phyloP scores from a whole-genome alignment of 306 rosid genomes.

The Quercus dentata region DNA sequence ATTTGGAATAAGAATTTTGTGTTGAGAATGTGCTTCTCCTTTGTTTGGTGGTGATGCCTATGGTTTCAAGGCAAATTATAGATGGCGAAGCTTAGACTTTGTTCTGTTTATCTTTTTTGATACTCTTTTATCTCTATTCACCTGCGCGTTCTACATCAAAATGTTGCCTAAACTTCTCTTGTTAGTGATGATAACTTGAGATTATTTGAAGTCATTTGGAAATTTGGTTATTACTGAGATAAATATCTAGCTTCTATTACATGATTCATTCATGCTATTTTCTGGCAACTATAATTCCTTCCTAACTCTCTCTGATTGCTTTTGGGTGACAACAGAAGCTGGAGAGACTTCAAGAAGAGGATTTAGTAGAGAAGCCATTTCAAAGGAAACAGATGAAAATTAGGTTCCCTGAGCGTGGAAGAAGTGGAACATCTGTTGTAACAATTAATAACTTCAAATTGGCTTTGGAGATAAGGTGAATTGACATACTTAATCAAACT shows the following conservation, averaged over 20 bases:
- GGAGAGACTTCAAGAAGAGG: conserved; percentile 90
- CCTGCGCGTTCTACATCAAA: too few relatives aligned
- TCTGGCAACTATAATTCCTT: conserved; percentile 9
- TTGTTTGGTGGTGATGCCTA: too few relatives aligned
- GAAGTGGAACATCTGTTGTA: conserved; percentile 84
- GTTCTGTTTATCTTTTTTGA: too few relatives aligned
- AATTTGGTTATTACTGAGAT: conserved; percentile 11
- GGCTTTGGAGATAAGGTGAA: conserved; percentile 79
- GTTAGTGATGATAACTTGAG: not conserved
- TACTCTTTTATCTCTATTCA: too few relatives aligned
- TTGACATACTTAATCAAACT: conserved; percentile 15
- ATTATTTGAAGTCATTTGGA: conserved; percentile 2
- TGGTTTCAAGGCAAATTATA: too few relatives aligned
- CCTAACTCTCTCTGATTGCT: conserved; percentile 25
- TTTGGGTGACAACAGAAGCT: conserved; percentile 65
- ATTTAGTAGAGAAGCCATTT: conserved; percentile 82
- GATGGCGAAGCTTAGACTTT: too few relatives aligned
- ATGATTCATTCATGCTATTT: conserved; percentile 8
- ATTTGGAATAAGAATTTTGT: too few relatives aligned
- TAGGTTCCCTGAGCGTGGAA: conserved; percentile 93
- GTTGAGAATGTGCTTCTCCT: too few relatives aligned
- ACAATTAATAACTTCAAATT: conserved; percentile 32
- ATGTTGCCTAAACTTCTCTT: not conserved
- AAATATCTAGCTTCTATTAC: conserved; percentile 9
- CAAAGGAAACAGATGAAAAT: conserved; percentile 95